Base-by-base conservation (phyloP, 2,329 filamentous ascomycete species). In the Trichophyton equinum region DNA sequence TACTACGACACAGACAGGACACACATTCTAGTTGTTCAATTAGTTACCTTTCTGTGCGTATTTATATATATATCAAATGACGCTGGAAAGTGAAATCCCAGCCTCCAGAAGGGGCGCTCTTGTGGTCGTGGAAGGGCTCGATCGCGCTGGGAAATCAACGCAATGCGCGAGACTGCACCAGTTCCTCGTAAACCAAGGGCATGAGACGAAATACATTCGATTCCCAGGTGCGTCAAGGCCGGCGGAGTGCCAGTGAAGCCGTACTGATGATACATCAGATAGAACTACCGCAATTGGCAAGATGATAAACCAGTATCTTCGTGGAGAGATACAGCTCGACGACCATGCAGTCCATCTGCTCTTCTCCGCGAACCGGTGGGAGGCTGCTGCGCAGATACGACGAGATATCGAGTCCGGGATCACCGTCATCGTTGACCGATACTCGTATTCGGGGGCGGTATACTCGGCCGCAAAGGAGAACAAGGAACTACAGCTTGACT, bases 361-460 rank as follows among this genome's bases (percentile, higher is more conserved):
- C 20, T 96, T 96, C 74, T 90, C 87, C 62, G 90, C 91, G 8
- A 96, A 96, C 72, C 82, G 91, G 56, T 96, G 91, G 91, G 91
- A 96, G 70, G 73, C 78, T 46, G 74, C 76, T 13, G 69, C 70
- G 30, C 68, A 68, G 49, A 78, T 79, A 40, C 68, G 73, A 38
- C 63, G 71, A 42, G 73, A 77, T 59, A 77, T 96, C 4, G 75
- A 78, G 0, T 73, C 78, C 1, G 91, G 92, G 7, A 85, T 80
- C 20, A 94, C 84, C 0, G 81, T 99, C 36, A 79, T 99, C 44
- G 85, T 92, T 66, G 94, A 99, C 74, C 85, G 94, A 56, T 99
- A 97, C 77, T 95, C 95, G 72, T 92, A 96, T 77, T 94, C 88
- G 20, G 94, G 94, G 60, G 88, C 91, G 61, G 90, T 96, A 57